Conservation (phyloP, 2,329 filamentous ascomycete genomes). For the Cadophora malorum region DNA sequence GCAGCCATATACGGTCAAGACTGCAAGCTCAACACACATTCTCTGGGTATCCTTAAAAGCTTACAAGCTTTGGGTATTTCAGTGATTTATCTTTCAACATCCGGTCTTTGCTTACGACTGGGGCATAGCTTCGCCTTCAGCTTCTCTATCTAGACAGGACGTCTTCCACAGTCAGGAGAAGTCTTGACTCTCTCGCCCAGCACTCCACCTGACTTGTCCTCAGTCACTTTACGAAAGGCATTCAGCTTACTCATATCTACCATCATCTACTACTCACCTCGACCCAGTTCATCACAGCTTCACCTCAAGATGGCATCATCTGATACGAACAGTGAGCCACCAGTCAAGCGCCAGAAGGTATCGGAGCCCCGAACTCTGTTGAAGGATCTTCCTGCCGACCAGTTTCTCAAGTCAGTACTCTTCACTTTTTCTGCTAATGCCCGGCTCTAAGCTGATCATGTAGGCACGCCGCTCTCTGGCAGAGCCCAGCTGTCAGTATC, state of each 20-base stretch:
- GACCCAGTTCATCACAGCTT: not conserved
- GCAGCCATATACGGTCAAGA: not conserved
- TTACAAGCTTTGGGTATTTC: too few relatives aligned
- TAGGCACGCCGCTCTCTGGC: conserved; percentile 19
- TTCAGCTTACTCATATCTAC: too few relatives aligned
- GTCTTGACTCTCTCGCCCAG: not conserved
- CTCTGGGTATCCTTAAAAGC: not conserved
- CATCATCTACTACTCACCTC: too few relatives aligned
- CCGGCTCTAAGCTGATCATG: not conserved
- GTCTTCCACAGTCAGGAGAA: too few relatives aligned
- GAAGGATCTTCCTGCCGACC: conserved; percentile 20
- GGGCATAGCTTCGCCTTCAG: not conserved
- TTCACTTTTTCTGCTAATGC: not conserved
- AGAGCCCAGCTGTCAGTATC: conserved; percentile 21
- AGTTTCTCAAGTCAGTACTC: conserved; percentile 12
- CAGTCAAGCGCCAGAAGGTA: conserved; percentile 14
- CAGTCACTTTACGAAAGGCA: not conserved
- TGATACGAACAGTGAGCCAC: not conserved
- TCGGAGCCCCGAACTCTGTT: conserved; percentile 4
- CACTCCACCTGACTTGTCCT: not conserved
- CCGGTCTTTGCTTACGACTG: not conserved
- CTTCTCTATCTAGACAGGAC: not conserved
- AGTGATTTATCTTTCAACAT: not conserved
- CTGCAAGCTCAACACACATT: not conserved
- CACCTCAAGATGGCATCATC: conserved; percentile 4